Base-by-base conservation (phyloP, 768 basidiomycete genomes). In the Termitomyces sp. region DNA sequence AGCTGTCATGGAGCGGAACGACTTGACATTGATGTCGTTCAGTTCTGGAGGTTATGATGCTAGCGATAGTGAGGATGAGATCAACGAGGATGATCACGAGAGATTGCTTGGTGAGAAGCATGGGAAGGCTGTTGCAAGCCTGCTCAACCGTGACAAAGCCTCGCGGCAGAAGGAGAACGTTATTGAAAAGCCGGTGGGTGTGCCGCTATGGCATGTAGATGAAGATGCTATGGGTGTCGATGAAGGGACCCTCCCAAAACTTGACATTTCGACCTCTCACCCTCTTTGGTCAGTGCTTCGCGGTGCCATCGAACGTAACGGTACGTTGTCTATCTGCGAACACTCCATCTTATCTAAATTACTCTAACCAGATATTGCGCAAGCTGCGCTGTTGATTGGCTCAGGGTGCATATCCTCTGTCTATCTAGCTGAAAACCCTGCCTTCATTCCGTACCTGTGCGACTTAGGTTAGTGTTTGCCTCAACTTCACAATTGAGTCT, bases 61-160 rank as follows among this genome's bases (percentile, higher is more conserved):
- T 20, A 39, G 56, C 16, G 63, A 58, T 18, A 59, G 56, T 27
- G 69, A 70, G 9, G 71, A 69, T 2, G 54, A 70, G 6, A 58
- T 76, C 50, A 65, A 70, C 16, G 70, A 74, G 31, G 67, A 72
- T 30, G 77, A 74, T 51, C 61, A 74, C 55, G 58, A 73, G 60
- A 62, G 73, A 60, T 58, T 77, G 42, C 66, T 83, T 54, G 80
- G 78, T 4, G 70, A 73, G 50, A 72, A 73, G 37, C 69, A 71
- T 3, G 78, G 77, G 15, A 72, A 77, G 60, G 78, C 72, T 11
- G 76, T 85, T 46, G 69, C 67, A 18, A 74, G 72, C 54, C 78
- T 86, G 41, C 67, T 86, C 41, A 67, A 72, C 54, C 65, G 70
- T 16, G 78, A 85, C 58, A 75, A 71, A 50, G 68, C 57, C 7